phyloP scores from a whole-genome alignment of 805 yeast genomes.

The Spathaspora arborariae region DNA sequence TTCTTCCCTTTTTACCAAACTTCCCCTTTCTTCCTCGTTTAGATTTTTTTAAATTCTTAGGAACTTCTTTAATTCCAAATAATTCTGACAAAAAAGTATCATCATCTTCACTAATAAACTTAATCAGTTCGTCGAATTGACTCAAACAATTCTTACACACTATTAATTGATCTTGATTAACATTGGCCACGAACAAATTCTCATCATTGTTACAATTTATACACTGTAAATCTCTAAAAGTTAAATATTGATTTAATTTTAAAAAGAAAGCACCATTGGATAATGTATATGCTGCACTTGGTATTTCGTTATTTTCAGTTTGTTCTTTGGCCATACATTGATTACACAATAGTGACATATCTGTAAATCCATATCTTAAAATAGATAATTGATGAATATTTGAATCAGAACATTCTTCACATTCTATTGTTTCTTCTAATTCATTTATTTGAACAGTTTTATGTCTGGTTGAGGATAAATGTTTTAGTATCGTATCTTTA shows the following conservation, averaged over 20 bases:
- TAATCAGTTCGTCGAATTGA: conserved; percentile 10
- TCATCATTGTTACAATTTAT: conserved; percentile 39
- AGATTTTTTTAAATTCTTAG: conserved; percentile 16
- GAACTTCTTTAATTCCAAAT: conserved; percentile 46
- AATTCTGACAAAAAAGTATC: conserved; percentile 45
- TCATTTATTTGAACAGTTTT: conserved; percentile 36
- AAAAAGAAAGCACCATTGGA: conserved; percentile 54
- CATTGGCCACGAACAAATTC: conserved; percentile 33
- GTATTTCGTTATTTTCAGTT: conserved; percentile 25
- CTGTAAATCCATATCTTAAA: conserved; percentile 52
- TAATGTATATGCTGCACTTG: conserved; percentile 48
- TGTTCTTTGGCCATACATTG: conserved; percentile 39
- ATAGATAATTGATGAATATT: conserved; percentile 52
- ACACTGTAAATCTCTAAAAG: conserved; percentile 51
- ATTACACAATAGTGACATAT: conserved; percentile 48
- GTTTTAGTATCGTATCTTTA: conserved; percentile 45
- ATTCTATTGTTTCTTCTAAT: conserved; percentile 41
- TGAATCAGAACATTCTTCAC: conserved; percentile 54
- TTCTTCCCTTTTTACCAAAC: conserved; percentile 9
- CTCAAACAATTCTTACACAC: conserved; percentile 43
- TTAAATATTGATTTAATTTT: conserved; percentile 44
- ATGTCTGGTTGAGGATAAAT: conserved; percentile 51
- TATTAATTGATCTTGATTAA: conserved; percentile 18
- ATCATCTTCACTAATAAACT: conserved; percentile 42
- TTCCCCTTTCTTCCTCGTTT: conserved; percentile 26